Conservation (phyloP, 352 stramenopile genomes). For the Phytophthora kernoviae region DNA sequence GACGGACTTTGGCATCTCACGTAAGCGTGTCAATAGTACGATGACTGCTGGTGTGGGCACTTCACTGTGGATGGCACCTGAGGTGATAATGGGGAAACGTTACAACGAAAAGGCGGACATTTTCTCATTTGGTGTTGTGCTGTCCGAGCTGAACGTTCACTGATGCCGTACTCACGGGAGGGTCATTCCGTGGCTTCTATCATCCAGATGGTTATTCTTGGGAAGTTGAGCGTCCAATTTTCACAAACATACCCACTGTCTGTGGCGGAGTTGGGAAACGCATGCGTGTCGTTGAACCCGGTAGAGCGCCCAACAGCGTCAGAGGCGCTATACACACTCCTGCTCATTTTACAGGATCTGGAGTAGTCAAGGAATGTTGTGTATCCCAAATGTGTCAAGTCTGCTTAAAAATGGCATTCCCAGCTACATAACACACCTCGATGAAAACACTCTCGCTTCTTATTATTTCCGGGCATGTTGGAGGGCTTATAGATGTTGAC, state of each 20-base stretch:
- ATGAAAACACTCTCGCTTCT: too few species aligned
- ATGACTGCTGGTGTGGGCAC: too few species aligned
- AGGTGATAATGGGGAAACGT: constrained; percentile 7
- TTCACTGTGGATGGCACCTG: too few species aligned
- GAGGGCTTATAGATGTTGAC: too few species aligned
- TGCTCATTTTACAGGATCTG: too few species aligned
- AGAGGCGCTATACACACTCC: background rate
- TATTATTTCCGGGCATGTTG: too few species aligned
- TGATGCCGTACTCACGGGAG: constrained; percentile 5
- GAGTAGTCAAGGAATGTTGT: too few species aligned
- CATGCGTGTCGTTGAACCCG: constrained; percentile 1
- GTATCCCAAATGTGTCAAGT: too few species aligned
- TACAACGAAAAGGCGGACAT: constrained; percentile 24
- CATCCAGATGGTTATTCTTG: background rate
- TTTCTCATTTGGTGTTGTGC: constrained; percentile 19
- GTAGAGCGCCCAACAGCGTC: background rate
- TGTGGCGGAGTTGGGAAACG: background rate
- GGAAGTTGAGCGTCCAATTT: background rate
- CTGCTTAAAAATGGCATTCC: too few species aligned
- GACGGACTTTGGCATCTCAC: constrained; percentile 49
- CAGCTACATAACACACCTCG: too few species aligned
- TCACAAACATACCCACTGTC: background rate
- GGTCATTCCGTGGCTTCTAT: background rate
- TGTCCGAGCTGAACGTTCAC: constrained; percentile 17
- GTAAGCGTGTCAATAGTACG: constrained; percentile 4